Base-by-base conservation (phyloP, 805 yeast genomes). In the Starmerella bombicola region DNA sequence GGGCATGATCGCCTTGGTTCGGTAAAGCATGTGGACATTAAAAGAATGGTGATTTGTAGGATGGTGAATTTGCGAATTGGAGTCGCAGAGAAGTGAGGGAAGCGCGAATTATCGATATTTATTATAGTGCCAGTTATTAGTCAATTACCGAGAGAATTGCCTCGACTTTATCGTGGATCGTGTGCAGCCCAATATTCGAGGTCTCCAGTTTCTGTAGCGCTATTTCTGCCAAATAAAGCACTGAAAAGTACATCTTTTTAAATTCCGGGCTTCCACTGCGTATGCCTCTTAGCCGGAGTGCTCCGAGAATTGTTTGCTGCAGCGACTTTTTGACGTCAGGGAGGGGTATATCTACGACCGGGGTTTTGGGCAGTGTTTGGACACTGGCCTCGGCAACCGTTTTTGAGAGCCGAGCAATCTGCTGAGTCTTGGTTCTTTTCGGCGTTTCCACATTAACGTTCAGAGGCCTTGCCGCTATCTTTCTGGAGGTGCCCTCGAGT, bases 261-360 rank as follows among this genome's bases (percentile, higher is more conserved):
- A 47, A 60, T 10, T 57, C 59, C 18, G 50, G 50, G 37, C 52
- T 39, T 5, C 38, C 47, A n/a, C 55, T 46, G 4, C 40, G 26
- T 21, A 58, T 43, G 1, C 62, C 64, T 4, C 63, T 55, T 36
- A 62, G 43, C 12, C 66, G 50, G 42, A 62, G 41, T n/a, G 59
- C 66, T 2, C 60, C 56, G 43, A 60, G 42, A 6, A 59, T 47
- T 7, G 58, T 52, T 37, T 56, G 59, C 37, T 56, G 58, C 9
- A 60, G 30, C 13, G 42, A 43, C 29, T 35, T 33, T 23, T 37
- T 33, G 35, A 30, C 33, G 30, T 40, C 31, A 8, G 19, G 4
- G n/a, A 29, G 24, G 12, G 28, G 30, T 19, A 13, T 9, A 7
- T 29, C 9, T 15, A 17, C n/a, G 9, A 20, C 5, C 15, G 38